Evolutionary conservation across 768 basidiomycete species (phyloP), one percentile per base, ranked within the genome.

Genomic region (Crepidotus variabilis): DNA sequence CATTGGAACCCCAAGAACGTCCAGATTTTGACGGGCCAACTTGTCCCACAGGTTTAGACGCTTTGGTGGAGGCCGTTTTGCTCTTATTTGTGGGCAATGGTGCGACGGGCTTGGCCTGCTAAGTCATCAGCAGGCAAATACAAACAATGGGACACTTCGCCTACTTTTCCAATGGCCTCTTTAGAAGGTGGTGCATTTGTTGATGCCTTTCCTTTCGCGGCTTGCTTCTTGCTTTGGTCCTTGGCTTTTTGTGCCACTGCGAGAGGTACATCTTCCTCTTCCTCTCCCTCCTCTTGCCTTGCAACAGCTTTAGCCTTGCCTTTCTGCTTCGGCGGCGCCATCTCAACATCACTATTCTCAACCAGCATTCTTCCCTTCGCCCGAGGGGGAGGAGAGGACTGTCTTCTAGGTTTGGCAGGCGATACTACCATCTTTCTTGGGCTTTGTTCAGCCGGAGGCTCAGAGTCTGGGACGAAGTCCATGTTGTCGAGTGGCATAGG

Each of bases 401-500:
- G 24, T 45, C 22, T 9, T 39, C 10, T 20, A 7, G 22, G 22
- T 18, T 28, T 16, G 14, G n/a, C 47, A 18, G 58, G 34, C 2
- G 58, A 32, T 4, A 33, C 18, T 10, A 55, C 49, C 20, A 34
- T 36, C 16, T 57, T 50, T 22, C 35, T 56, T 14, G 51, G 51
- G 34, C 50, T 46, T 47, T 66, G 71, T 20, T 71, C 75, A 24
- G 72, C 72, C 18, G 70, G 65, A 48, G 82, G 79, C 59, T 87
- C 86, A 2, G 86, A 88, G 63, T 88, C 87, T 2, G 86, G 85
- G 14, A 89, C 73, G 51, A 86, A 54, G 32, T 82, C 83, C 61
- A 78, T 72, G 4, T 60, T 51, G 60, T 75, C 76, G 39, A 51
- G 52, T 1, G 56, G 35, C n/a, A 55, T 53, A 8, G 52, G 49